Evolutionary conservation across 1,139 yeast genomes (phyloP).

Genomic region (Pichia sp.): DNA sequence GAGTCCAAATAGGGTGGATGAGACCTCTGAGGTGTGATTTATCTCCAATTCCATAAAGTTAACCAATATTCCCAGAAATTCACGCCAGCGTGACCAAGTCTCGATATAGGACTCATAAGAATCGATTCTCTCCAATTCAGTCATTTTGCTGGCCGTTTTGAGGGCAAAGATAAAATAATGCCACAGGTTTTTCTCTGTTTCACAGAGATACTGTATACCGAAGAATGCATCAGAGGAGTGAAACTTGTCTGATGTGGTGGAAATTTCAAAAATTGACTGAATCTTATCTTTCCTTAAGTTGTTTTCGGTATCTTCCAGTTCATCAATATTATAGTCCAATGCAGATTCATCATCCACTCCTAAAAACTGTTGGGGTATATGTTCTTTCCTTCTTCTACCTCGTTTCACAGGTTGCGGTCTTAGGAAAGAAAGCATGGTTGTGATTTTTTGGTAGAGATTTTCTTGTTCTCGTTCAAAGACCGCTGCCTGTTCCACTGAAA

Average conservation of each 20-base stretch:
- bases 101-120: constrained; percentile 6
- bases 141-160: constrained; percentile 10
- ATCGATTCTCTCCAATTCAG: constrained; percentile 7
- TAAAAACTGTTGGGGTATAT: not conserved
- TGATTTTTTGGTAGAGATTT: constrained; percentile 2
- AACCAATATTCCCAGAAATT: constrained; percentile 4
- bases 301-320: not conserved
- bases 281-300: constrained; percentile 6
- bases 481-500: not conserved
- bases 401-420: constrained; percentile 3
- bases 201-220: constrained; percentile 6
- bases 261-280: constrained; percentile 8
- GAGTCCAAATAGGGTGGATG: constrained; percentile 1
- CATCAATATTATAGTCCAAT: constrained; percentile 6
- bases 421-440: constrained; percentile 4
- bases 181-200: constrained; percentile 12
- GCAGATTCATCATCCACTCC: constrained; percentile 3
- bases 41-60: constrained; percentile 9
- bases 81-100: constrained; percentile 14
- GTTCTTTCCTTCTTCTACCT: constrained; percentile 1
- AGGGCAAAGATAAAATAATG: constrained; percentile 13
- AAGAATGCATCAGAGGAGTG: constrained; percentile 1
- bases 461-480: constrained; percentile 6
- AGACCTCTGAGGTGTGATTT: not conserved
- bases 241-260: constrained; percentile 9